Percentiles rank a stretch among this genome's conserved stretches.
These are phyloP conservation scores for Didymella lethalis DNA, from an alignment of 2,329 filamentous ascomycete genomes.

Conservation along the genomic window DNA sequence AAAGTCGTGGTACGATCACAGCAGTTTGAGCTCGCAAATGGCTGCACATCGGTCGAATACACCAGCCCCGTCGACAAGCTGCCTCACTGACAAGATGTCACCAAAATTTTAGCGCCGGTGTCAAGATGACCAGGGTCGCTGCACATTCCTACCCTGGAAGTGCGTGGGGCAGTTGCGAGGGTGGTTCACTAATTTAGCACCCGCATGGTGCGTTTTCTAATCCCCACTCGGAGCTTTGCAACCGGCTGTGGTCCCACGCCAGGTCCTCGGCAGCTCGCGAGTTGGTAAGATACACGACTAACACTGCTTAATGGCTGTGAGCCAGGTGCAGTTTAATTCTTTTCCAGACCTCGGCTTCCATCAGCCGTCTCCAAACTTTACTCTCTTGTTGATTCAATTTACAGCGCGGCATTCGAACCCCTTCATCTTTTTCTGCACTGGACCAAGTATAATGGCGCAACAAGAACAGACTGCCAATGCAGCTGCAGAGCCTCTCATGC, in stretches of 20 bases:
- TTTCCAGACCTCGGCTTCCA: slow-evolving; percentile 39
- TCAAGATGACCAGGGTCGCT: slow-evolving; percentile 11
- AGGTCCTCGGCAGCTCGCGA: slow-evolving; percentile 15
- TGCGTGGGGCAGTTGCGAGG: slow-evolving; percentile 27
- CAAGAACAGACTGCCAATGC: slow-evolving; percentile 25
- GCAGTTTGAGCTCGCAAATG: slow-evolving; percentile 11
- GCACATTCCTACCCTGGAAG: slow-evolving; percentile 21
- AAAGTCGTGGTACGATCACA: slow-evolving; percentile 17
- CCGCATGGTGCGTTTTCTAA: slow-evolving; percentile 37
- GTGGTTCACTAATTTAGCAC: slow-evolving; percentile 25
- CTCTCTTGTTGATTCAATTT: slow-evolving; percentile 16
- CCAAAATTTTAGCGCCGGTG: slow-evolving; percentile 27
- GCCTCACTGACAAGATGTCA: slow-evolving; percentile 30
- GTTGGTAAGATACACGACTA: slow-evolving; percentile 33
- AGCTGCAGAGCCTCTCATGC: slow-evolving; percentile 33
- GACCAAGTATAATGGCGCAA: slow-evolving; percentile 31
- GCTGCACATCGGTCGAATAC: slow-evolving; percentile 25
- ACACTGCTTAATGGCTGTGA: slow-evolving; percentile 34
- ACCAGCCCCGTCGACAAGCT: slow-evolving; percentile 16
- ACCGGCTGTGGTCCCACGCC: slow-evolving; percentile 2
- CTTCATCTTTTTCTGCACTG: slow-evolving; percentile 2
- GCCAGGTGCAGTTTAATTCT: slow-evolving; percentile 18
- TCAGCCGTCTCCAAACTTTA: slow-evolving; percentile 18
- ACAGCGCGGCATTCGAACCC: slow-evolving; percentile 16
- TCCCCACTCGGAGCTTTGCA: slow-evolving; percentile 32